phyloP scores from a whole-genome alignment of 2,329 filamentous ascomycete genomes.

The Penicillium psychrosexuale region DNA sequence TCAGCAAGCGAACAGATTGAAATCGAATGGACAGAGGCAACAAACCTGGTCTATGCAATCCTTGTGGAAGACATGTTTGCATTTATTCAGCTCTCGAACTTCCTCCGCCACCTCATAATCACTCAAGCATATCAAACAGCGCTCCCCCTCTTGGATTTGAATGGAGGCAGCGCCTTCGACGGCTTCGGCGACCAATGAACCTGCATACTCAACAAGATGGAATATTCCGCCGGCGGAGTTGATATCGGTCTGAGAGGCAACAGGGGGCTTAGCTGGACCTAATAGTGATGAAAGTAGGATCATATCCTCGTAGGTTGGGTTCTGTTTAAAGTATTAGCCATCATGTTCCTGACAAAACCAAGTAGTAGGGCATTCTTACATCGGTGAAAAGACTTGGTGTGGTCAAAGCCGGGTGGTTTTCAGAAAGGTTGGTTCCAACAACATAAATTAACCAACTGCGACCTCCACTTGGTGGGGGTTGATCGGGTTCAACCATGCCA shows the following conservation, averaged over 20 bases:
- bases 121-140: constrained; percentile 64
- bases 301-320: constrained; percentile 70
- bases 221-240: constrained; percentile 61
- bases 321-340: constrained; percentile 34
- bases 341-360: background rate
- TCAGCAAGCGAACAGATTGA: constrained; percentile 28
- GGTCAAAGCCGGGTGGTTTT: constrained; percentile 67
- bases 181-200: constrained; percentile 48
- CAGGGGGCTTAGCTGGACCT: constrained; percentile 66
- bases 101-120: constrained; percentile 63
- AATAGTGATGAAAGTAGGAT: constrained; percentile 64
- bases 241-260: constrained; percentile 63
- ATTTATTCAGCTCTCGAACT: constrained; percentile 59
- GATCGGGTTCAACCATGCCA: constrained; percentile 61
- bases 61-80: constrained; percentile 64
- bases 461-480: constrained; percentile 48
- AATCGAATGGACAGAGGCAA: constrained; percentile 12
- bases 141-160: constrained; percentile 48
- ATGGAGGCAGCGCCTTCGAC: constrained; percentile 39
- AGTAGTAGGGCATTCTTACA: constrained; percentile 41
- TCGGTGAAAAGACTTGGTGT: constrained; percentile 69
- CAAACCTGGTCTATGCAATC: constrained; percentile 68
- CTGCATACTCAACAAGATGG: constrained; percentile 47
- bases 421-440: constrained; percentile 65
- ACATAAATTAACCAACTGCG: constrained; percentile 72